phyloP scores from a whole-genome alignment of 73 alveolate genomes.

The Tetrahymena elliotti region DNA sequence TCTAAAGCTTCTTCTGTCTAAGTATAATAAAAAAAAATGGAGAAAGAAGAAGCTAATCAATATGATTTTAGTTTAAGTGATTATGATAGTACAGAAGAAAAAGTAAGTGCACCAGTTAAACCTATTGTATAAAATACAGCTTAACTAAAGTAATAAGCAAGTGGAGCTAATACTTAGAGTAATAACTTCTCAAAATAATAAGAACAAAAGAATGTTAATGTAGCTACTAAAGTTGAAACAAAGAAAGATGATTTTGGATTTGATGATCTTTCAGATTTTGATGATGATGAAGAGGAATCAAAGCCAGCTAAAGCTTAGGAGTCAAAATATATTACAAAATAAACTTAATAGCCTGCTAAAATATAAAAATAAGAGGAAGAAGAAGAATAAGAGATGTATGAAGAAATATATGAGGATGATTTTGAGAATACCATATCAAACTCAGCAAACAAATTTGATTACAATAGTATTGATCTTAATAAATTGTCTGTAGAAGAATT shows the following conservation, averaged over 20 bases:
- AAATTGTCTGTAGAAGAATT: constrained; percentile 42
- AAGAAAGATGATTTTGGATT: constrained; percentile 3
- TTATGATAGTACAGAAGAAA: not conserved
- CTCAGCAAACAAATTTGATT: constrained; percentile 12
- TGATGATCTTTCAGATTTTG: constrained; percentile 10
- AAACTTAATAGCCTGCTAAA: constrained; percentile 16
- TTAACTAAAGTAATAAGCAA: not conserved
- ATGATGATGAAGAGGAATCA: constrained; percentile 19
- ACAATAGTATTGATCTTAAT: constrained; percentile 39
- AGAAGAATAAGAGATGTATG: not conserved
- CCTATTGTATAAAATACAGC: not conserved
- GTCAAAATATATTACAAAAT: not conserved
- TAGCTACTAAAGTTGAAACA: not conserved
- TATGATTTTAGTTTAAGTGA: not conserved
- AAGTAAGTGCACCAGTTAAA: not conserved
- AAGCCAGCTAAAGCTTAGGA: not conserved
- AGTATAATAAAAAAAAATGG: not conserved
- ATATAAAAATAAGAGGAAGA: not conserved
- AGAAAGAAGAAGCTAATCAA: not conserved
- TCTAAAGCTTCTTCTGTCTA: not conserved
- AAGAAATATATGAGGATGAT: not conserved
- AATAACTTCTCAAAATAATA: not conserved
- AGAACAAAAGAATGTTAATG: not conserved
- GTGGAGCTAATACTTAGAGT: not conserved
- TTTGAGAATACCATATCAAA: not conserved